phyloP scores from a whole-genome alignment of 2,329 filamentous ascomycete species.

The Colletotrichum sublineola region DNA sequence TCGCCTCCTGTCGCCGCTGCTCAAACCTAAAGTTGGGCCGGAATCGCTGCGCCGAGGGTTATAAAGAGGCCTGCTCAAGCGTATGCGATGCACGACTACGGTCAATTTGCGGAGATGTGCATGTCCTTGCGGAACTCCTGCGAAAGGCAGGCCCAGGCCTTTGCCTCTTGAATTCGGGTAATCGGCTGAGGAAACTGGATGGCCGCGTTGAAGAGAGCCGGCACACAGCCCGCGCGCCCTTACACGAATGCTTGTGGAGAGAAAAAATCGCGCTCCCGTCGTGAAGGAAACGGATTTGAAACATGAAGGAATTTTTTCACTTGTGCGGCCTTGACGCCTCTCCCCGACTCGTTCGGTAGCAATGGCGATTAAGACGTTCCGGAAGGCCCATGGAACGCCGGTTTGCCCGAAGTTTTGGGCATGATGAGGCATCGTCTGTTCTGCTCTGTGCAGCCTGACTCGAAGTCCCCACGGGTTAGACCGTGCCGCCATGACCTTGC shows the following conservation, averaged over 20 bases:
- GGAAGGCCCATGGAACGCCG: slow-evolving; percentile 36
- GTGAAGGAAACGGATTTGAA: slow-evolving; percentile 34
- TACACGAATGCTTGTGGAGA: neutral
- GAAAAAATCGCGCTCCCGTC: slow-evolving; percentile 4
- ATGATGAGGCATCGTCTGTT: slow-evolving; percentile 24
- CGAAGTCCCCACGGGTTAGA: neutral
- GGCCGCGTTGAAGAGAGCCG: neutral
- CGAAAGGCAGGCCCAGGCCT: neutral
- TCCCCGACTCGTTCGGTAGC: slow-evolving; percentile 20
- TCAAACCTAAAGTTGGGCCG: neutral
- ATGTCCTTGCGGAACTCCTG: neutral
- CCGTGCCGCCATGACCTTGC: neutral
- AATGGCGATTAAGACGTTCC: slow-evolving; percentile 36
- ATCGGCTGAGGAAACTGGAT: neutral
- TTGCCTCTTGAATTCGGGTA: neutral
- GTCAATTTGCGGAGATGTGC: slow-evolving; percentile 3
- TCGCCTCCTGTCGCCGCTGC: slow-evolving; percentile 8
- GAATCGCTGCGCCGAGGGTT: neutral
- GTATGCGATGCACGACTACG: neutral
- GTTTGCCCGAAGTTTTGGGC: neutral
- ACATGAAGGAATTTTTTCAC: slow-evolving; percentile 25
- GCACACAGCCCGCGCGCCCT: neutral
- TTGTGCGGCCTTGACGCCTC: neutral
- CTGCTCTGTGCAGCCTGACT: slow-evolving; percentile 36
- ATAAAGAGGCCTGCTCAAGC: slow-evolving; percentile 5